These are phyloP conservation scores for Heliamphora exappendiculata DNA, from an alignment of 148 eudicot species.

Conservation along the genomic window DNA sequence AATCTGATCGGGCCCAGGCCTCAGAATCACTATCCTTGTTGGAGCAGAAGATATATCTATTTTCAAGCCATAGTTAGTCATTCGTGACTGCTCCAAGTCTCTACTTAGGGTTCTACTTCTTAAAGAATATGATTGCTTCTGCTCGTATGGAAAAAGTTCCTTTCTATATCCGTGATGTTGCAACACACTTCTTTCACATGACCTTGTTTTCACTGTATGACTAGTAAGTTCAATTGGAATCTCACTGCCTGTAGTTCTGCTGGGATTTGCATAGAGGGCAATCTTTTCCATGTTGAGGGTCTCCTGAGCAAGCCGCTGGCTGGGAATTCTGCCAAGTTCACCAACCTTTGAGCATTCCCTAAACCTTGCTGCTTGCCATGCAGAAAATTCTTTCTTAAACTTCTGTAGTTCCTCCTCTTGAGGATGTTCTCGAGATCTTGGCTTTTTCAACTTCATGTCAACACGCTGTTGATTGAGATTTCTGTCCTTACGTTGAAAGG, in stretches of 20 bases:
- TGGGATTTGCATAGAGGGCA: constrained; percentile 46
- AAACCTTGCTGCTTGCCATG: constrained; percentile 89
- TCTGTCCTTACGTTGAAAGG: constrained; percentile 27
- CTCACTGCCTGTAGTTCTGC: constrained; percentile 23
- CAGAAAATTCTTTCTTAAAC: constrained; percentile 95
- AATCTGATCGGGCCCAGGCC: constrained; percentile 71
- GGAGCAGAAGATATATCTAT: constrained; percentile 38
- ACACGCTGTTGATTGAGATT: constrained; percentile 36
- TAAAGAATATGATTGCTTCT: constrained; percentile 32
- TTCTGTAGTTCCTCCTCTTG: constrained; percentile 96
- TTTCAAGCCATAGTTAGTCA: constrained; percentile 22
- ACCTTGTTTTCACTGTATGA: constrained; percentile 20
- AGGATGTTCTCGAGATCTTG: constrained; percentile 81
- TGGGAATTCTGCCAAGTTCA: constrained; percentile 50
- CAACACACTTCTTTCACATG: constrained; percentile 20
- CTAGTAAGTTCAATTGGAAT: constrained; percentile 27
- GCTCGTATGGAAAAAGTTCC: constrained; percentile 23
- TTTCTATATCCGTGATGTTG: constrained; percentile 17
- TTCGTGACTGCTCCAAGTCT: constrained; percentile 35
- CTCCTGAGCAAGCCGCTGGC: constrained; percentile 73
- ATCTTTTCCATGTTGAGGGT: constrained; percentile 78
- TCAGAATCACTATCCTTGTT: constrained; percentile 68
- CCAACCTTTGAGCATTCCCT: constrained; percentile 71
- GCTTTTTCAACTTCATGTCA: constrained; percentile 33
- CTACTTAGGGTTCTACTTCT: constrained; percentile 33